Evolutionary conservation across 495 filamentous ascomycete genomes (phyloP), one percentile per base, ranked within the genome.

Genomic region (Geopyxis carbonaria): DNA sequence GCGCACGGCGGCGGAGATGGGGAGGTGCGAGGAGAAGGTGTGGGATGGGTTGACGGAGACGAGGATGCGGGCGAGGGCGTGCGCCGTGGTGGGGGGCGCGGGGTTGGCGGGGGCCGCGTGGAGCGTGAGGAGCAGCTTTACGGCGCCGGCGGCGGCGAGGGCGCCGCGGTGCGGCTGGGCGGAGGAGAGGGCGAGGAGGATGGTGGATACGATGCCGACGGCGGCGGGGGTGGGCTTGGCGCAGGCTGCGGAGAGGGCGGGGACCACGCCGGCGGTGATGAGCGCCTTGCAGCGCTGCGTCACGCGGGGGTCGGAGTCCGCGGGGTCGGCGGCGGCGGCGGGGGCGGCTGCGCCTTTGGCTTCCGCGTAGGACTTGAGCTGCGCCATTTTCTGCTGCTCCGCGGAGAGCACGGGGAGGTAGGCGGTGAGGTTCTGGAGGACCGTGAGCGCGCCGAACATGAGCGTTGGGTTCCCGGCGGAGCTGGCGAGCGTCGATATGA

Each of bases 301-400:
- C 16, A 93, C 84, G 34, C 76, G 73, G 4, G 76, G 63, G 31
- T 92, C 73, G 35, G 78, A 68, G 44, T 81, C 76, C 3, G 84
- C 63, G 4, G 72, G 68, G 53, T 89, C 76, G 2, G 64, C 44
- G 7, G 71, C 55, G 21, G 73, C 68, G 40, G 75, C 73, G 4
- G 73, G 72, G 13, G 7, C 7, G n/a, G n/a, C n/a, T n/a, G n/a
- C n/a, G 13, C 25, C 25, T 13, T 39, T 44, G 6, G 83, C 76
- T 50, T 92, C 81, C 15, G 89, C 86, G 51, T 94, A 95, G 2
- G 83, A 76, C 61, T 91, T 94, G 20, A 95, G 70, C 50, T 99
- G 76, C 1, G 68, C 66, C 56, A 99, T 77, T 41, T 78, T 78
- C 62, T 86, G 89, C 55, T 94, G 78, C 53, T 95, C 89, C 48